These are phyloP conservation scores for Eucalyptus pauciflora DNA, from an alignment of 345 rosid species.

Conservation along the genomic window DNA sequence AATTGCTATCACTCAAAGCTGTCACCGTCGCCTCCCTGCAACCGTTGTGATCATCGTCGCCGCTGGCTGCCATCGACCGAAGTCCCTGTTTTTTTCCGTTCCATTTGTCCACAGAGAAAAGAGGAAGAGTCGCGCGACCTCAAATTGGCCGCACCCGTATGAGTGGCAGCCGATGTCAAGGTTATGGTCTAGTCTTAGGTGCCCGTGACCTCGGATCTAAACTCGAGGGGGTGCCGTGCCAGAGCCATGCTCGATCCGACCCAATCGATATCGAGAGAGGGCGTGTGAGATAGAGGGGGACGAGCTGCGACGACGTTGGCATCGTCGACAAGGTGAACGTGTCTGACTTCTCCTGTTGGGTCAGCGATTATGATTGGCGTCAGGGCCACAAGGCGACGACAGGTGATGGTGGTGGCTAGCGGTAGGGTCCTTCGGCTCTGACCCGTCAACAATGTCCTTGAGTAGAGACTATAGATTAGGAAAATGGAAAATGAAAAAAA, in stretches of 20 bases:
- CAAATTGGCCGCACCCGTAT: background rate
- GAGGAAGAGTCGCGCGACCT: background rate
- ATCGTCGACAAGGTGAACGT: background rate
- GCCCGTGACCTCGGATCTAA: background rate
- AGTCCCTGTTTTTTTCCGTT: background rate
- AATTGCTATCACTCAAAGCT: background rate
- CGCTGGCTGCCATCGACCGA: background rate
- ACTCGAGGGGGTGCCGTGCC: background rate
- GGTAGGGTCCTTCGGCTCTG: background rate
- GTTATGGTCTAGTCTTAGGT: background rate
- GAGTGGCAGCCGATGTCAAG: background rate
- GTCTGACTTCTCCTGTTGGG: background rate
- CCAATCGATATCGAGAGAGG: background rate
- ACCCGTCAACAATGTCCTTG: background rate
- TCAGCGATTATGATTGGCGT: background rate
- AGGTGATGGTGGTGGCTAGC: background rate
- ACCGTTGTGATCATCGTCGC: background rate
- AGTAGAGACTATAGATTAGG: background rate
- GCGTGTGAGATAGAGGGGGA: background rate
- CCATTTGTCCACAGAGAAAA: background rate
- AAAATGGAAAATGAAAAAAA: background rate
- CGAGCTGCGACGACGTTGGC: background rate
- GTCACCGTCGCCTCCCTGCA: background rate
- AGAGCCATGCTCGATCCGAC: background rate
- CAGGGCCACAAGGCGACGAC: background rate